Conservation (phyloP, 1,284 basidiomycete genomes). For the Dichomitus squalens region DNA sequence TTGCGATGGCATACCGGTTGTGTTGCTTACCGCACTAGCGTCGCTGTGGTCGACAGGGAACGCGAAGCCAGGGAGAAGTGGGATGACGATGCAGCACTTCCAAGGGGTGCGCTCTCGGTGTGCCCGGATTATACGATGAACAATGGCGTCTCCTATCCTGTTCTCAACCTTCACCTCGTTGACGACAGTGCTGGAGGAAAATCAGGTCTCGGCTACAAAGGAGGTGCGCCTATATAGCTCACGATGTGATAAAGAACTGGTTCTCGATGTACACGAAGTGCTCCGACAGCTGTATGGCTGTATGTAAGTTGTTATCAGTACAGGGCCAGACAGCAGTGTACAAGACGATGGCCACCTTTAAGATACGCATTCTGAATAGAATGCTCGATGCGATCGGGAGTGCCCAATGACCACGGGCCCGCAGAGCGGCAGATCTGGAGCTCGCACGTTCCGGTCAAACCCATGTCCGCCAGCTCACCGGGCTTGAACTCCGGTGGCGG, state of each 20-base stretch:
- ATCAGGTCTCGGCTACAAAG: not conserved
- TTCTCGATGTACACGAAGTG: slow-evolving; percentile 96
- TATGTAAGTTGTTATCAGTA: slow-evolving; percentile 4
- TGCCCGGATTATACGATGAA: slow-evolving; percentile 89
- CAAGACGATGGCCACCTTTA: slow-evolving; percentile 58
- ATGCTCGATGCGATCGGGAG: slow-evolving; percentile 82
- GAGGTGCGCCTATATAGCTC: slow-evolving; percentile 31
- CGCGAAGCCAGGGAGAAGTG: slow-evolving; percentile 92
- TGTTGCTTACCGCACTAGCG: slow-evolving; percentile 77
- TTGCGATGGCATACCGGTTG: not conserved
- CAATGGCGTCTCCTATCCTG: slow-evolving; percentile 92
- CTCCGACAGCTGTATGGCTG: slow-evolving; percentile 93
- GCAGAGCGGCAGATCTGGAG: slow-evolving; percentile 96
- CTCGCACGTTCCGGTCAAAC: slow-evolving; percentile 95
- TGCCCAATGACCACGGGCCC: slow-evolving; percentile 96
- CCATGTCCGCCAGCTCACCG: slow-evolving; percentile 78
- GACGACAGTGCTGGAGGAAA: slow-evolving; percentile 67
- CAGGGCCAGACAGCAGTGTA: not conserved
- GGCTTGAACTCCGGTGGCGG: slow-evolving; percentile 93
- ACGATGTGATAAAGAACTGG: slow-evolving; percentile 98
- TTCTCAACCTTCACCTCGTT: slow-evolving; percentile 92
- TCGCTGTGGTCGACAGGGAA: slow-evolving; percentile 93
- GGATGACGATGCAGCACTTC: slow-evolving; percentile 94
- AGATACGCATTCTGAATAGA: slow-evolving; percentile 96
- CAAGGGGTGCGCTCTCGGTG: slow-evolving; percentile 82